Evolutionary conservation across 257 asterid genomes (phyloP).

Genomic region (Asclepias syriaca): DNA sequence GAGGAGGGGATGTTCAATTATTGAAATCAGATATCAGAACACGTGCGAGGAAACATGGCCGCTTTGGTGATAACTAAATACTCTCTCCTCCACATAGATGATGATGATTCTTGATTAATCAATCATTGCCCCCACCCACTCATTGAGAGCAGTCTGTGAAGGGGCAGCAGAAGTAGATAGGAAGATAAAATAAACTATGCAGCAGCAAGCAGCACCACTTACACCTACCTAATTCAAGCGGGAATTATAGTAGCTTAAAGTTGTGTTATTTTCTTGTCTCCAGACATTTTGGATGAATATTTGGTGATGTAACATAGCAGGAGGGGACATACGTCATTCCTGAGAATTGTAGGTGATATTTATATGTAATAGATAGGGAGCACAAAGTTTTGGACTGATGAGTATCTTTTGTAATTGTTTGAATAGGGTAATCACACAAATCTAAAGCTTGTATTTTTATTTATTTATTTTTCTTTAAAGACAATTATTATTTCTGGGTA

Average conservation of each 20-base stretch:
- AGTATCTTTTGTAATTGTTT: no score
- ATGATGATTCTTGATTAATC: background rate
- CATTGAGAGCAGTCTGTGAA: background rate
- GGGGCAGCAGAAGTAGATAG: background rate
- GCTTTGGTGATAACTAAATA: slow-evolving; percentile 48
- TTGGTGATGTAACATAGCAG: slow-evolving; percentile 2
- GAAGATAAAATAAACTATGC: background rate
- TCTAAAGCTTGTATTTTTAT: no score
- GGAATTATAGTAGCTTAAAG: background rate
- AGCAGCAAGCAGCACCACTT: background rate
- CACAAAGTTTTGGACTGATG: background rate
- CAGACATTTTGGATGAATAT: background rate
- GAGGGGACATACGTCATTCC: background rate
- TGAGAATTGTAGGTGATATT: background rate
- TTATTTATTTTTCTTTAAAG: no score
- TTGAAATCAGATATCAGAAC: slow-evolving; percentile 36
- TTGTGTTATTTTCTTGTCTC: background rate
- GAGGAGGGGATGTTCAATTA: slow-evolving; percentile 28
- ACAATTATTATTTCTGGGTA: no score
- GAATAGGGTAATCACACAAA: no score
- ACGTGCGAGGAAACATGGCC: slow-evolving; percentile 85
- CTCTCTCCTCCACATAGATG: no score
- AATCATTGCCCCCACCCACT: background rate
- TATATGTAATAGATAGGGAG: background rate
- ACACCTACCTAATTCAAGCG: background rate